A percentile compares a stretch with the other conserved stretches of the same genome.
phyloP scores from a whole-genome alignment of 805 yeast genomes.

The Kodamaea fukazawae region DNA sequence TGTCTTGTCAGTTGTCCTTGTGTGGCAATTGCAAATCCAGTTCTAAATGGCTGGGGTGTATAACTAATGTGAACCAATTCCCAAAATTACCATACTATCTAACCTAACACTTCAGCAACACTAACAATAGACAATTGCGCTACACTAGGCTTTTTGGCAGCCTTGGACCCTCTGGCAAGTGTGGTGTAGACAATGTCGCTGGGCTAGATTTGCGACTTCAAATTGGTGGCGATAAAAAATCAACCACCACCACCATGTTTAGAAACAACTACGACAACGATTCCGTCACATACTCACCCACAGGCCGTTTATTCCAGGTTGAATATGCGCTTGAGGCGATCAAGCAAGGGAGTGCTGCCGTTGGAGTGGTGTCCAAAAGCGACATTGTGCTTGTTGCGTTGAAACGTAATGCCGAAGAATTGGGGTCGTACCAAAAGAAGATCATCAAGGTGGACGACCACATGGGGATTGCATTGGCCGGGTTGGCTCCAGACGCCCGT shows the following conservation, averaged over 20 bases:
- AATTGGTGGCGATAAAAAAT: conserved; percentile 7
- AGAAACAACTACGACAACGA: conserved; percentile 99
- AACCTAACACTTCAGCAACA: too few species aligned
- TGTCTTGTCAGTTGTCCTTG: too few species aligned
- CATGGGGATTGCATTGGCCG: conserved; percentile 93
- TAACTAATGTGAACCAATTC: too few species aligned
- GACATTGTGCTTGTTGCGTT: conserved; percentile 92
- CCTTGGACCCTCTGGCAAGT: too few species aligned
- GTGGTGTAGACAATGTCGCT: not conserved
- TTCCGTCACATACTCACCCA: conserved; percentile 95
- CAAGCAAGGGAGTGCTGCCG: conserved; percentile 97
- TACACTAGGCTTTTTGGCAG: too few species aligned
- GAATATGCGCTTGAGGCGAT: conserved; percentile 94
- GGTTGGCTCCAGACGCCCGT: conserved; percentile 97
- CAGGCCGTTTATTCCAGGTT: conserved; percentile 85
- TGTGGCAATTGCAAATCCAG: too few species aligned
- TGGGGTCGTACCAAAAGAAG: conserved; percentile 95
- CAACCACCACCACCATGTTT: conserved; percentile 47
- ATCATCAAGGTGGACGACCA: conserved; percentile 89
- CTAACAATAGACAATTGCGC: too few species aligned
- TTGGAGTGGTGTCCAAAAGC: conserved; percentile 81
- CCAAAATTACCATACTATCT: too few species aligned
- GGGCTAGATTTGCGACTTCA: not conserved
- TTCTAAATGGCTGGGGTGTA: too few species aligned
- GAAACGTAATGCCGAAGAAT: conserved; percentile 94